Evolutionary conservation across 2,329 filamentous ascomycete genomes (phyloP), one percentile per base, ranked within the genome.

Genomic region (Clonostachys rosea): DNA sequence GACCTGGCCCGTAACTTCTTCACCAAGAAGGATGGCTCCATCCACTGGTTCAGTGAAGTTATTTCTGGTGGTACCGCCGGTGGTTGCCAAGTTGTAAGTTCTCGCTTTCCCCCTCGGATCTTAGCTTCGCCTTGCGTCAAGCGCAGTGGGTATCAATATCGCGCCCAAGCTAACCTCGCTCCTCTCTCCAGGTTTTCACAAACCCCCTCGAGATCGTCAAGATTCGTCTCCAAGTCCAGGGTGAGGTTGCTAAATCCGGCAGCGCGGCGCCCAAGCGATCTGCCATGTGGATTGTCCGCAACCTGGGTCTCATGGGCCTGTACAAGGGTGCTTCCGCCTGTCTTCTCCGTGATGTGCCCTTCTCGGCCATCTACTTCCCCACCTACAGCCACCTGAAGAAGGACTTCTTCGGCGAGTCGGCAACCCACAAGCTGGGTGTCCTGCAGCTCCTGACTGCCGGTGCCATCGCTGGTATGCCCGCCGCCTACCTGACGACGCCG

Each of bases 181-280:
- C 9, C 24, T 44, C 43, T 48, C 40, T 40, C 33, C 18, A 91
- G 89, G 84, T 96, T 58, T 97, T 97, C 71, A 96, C 91, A 56
- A 99, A 97, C 68, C 94, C 94, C 24, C 83, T 99, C 16, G 94
- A 99, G 68, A 99, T 99, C 62, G 94, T 99, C 75, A 99, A 99
- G 78, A 99, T 99, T 64, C 88, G 94, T 55, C 83, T 99, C 46
- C 94, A 99, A 69, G 88, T 99, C 20, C 94, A 99, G 73, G 94
- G 94, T 50, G 94, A 99, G 70, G 84, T 96, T 40, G 86, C 90
- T 54, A 97, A 96, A 74, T 87, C 78, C 43, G 83, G 89, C 24
- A 87, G 94, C 54, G 86, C 85, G 49, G 81, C 87, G 14, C 89
- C 89, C 45, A 91, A 87, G 68, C 87, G 94, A 56, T 96, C 91